Conservation (phyloP, 305 asterid species). For the Petunia hybrid region DNA sequence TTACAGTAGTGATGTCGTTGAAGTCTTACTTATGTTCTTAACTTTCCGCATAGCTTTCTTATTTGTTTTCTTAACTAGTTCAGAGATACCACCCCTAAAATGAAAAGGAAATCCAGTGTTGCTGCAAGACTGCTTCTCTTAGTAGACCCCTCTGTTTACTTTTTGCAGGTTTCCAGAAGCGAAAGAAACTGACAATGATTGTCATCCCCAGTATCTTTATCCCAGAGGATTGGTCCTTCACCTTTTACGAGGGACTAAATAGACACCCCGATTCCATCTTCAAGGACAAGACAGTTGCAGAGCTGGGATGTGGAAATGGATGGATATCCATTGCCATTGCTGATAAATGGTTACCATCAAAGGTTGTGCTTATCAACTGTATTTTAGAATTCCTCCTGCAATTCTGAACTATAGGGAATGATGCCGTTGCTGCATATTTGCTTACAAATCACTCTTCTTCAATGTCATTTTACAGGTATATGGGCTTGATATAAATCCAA, state of each 20-base stretch:
- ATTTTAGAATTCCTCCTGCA: background rate
- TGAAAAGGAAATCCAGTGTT: background rate
- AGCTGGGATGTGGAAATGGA: conserved; percentile 99
- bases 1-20: background rate
- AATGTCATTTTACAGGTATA: conserved; percentile 69
- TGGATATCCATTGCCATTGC: conserved; percentile 99
- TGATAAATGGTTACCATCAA: conserved; percentile 87
- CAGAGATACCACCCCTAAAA: background rate
- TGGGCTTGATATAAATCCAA: conserved; percentile 99
- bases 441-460: conserved; percentile 14
- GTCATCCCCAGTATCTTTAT: conserved; percentile 96
- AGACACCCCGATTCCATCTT: conserved; percentile 95
- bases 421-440: conserved; percentile 21
- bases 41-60: background rate
- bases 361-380: conserved; percentile 51
- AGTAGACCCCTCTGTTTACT: conserved; percentile 36
- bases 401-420: background rate
- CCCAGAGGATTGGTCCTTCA: conserved; percentile 99
- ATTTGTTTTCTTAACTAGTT: background rate
- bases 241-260: conserved; percentile 96
- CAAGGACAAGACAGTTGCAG: conserved; percentile 89
- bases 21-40: background rate
- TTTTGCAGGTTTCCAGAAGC: conserved; percentile 67
- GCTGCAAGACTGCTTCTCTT: conserved; percentile 2
- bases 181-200: conserved; percentile 91